Evolutionary conservation across 805 yeast species (phyloP).

Genomic region (Starmerella floricola): DNA sequence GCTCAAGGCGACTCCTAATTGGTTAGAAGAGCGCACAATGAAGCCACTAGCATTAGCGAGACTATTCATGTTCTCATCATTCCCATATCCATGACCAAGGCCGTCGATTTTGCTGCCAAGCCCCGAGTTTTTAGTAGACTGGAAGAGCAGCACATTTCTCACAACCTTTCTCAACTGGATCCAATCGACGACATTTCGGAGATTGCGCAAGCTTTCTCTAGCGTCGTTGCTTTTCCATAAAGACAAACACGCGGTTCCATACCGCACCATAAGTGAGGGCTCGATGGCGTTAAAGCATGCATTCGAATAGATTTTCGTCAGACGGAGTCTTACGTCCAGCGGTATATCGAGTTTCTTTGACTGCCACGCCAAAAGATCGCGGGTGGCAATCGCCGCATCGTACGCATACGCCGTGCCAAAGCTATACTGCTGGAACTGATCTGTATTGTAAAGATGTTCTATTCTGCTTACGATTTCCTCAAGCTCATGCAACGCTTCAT

Average conservation of each 20-base stretch:
- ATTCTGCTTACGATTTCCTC: conserved; percentile 70
- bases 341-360: conserved; percentile 75
- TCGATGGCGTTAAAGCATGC: conserved; percentile 66
- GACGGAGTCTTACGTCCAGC: conserved; percentile 41
- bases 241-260: conserved; percentile 43
- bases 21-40: neutral
- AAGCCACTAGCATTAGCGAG: neutral
- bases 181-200: conserved; percentile 9
- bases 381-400: conserved; percentile 73
- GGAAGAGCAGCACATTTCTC: conserved; percentile 10
- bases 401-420: conserved; percentile 49
- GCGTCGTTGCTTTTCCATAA: conserved; percentile 41
- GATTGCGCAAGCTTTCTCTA: conserved; percentile 27
- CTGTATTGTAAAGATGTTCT: conserved; percentile 60
- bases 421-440: conserved; percentile 56
- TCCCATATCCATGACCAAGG: neutral
- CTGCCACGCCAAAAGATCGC: conserved; percentile 67
- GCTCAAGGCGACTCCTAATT: conserved; percentile 5
- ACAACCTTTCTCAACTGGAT: conserved; percentile 2
- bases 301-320: conserved; percentile 60
- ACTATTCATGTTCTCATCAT: neutral
- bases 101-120: neutral
- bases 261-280: conserved; percentile 44
- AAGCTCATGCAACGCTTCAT: conserved; percentile 59
- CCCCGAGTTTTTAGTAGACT: neutral